phyloP scores from a whole-genome alignment of 768 basidiomycete species.

The Pleurotus ostreatus region DNA sequence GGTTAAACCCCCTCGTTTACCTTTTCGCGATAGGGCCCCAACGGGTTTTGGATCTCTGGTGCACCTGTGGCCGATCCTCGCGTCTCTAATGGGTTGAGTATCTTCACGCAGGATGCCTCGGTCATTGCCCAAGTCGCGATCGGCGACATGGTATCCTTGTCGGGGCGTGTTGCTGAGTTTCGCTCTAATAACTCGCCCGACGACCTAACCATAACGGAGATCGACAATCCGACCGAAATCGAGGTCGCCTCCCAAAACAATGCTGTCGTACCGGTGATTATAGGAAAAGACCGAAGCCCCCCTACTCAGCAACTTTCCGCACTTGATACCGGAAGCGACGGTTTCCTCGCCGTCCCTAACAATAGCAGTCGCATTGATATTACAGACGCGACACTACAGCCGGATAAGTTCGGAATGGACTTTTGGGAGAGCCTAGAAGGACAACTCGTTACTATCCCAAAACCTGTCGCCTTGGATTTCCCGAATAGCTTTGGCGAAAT shows the following conservation, averaged over 20 bases:
- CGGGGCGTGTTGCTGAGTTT: constrained; percentile 45
- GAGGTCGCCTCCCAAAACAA: constrained; percentile 40
- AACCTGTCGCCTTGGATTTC: constrained; percentile 44
- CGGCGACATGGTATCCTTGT: constrained; percentile 46
- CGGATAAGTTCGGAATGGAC: constrained; percentile 51
- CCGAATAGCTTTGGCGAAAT: constrained; percentile 50
- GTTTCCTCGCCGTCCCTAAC: constrained; percentile 52
- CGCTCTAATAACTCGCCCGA: constrained; percentile 33
- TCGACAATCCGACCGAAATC: constrained; percentile 41
- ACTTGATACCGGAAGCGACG: constrained; percentile 48
- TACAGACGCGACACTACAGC: constrained; percentile 43
- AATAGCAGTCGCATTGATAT: constrained; percentile 42
- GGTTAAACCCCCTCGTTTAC: not conserved
- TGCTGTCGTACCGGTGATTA: constrained; percentile 41
- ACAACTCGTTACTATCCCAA: constrained; percentile 48
- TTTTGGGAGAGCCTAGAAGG: constrained; percentile 65
- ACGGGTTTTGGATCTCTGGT: constrained; percentile 48
- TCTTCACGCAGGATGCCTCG: constrained; percentile 40
- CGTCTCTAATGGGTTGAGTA: constrained; percentile 45
- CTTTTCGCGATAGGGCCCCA: constrained; percentile 28
- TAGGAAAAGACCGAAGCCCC: constrained; percentile 49
- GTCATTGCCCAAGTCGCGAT: constrained; percentile 33
- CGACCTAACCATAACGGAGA: constrained; percentile 47
- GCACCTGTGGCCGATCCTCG: constrained; percentile 39
- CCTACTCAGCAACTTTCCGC: constrained; percentile 44